phyloP scores from a whole-genome alignment of 2,329 filamentous ascomycete species.

The Chaetothyriales sp. region DNA sequence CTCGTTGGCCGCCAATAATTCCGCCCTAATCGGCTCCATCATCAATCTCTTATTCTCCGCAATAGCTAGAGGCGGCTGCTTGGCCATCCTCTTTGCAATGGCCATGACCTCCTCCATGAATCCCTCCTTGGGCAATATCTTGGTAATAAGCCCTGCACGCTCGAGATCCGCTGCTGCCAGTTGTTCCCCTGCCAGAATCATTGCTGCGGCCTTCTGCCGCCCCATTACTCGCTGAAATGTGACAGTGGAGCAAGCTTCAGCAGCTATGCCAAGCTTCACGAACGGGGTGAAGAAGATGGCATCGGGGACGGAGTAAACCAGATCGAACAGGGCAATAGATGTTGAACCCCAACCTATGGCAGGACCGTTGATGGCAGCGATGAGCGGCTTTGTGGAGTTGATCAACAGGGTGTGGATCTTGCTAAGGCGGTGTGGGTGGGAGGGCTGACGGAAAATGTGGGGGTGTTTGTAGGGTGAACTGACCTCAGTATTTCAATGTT shows the following conservation, averaged over 20 bases:
- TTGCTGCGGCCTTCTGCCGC: slow-evolving; percentile 8
- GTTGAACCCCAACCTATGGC: slow-evolving; percentile 77
- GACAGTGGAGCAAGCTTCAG: slow-evolving; percentile 64
- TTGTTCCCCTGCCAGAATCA: slow-evolving; percentile 8
- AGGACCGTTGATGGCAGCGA: slow-evolving; percentile 82
- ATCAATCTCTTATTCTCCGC: slow-evolving; percentile 7
- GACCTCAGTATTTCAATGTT: not conserved
- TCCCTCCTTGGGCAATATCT: slow-evolving; percentile 5
- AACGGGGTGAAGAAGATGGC: slow-evolving; percentile 84
- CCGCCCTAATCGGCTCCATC: slow-evolving; percentile 2
- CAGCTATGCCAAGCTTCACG: slow-evolving; percentile 71
- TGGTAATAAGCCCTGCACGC: slow-evolving; percentile 6
- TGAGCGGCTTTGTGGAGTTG: slow-evolving; percentile 80
- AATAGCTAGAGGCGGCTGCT: slow-evolving; percentile 4
- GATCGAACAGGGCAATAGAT: slow-evolving; percentile 68
- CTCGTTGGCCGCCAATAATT: slow-evolving; percentile 7
- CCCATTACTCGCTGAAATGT: slow-evolving; percentile 8
- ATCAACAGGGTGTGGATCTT: slow-evolving; percentile 7
- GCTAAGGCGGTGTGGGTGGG: not conserved
- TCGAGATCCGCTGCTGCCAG: slow-evolving; percentile 6
- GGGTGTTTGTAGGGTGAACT: not conserved
- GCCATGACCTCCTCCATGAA: slow-evolving; percentile 6
- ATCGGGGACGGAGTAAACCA: slow-evolving; percentile 71
- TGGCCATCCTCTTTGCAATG: slow-evolving; percentile 5
- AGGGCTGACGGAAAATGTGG: not conserved